Evolutionary conservation across 345 rosid species (phyloP).

Genomic region (Arabis hirsuta): DNA sequence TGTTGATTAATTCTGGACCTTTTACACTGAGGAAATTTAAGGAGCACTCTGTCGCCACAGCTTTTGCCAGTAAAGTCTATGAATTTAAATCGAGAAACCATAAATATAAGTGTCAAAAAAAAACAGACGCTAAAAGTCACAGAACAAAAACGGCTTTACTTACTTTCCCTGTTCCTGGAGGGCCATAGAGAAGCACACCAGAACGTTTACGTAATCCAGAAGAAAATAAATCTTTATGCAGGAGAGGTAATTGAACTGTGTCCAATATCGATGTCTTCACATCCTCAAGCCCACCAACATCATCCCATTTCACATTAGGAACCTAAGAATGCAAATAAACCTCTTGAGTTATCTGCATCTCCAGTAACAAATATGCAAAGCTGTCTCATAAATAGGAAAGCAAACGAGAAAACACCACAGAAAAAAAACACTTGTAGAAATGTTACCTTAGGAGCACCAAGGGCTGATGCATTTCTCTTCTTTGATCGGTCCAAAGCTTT

Average conservation of each 20-base stretch:
- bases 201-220: slow-evolving; percentile 96
- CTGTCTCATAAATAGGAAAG: slow-evolving; percentile 3
- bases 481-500: slow-evolving; percentile 86
- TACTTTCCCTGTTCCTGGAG: slow-evolving; percentile 99
- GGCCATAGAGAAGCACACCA: slow-evolving; percentile 97
- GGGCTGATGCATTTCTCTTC: slow-evolving; percentile 91
- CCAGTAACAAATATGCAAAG: slow-evolving; percentile 1
- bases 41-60: slow-evolving; percentile 98
- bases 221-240: slow-evolving; percentile 93
- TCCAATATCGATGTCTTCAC: slow-evolving; percentile 92
- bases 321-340: slow-evolving; percentile 52
- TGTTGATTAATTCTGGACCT: slow-evolving; percentile 98
- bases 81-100: slow-evolving; percentile 38
- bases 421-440: neutral
- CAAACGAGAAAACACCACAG: slow-evolving; percentile 15
- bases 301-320: slow-evolving; percentile 97
- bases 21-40: slow-evolving; percentile 93
- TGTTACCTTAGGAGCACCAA: slow-evolving; percentile 94
- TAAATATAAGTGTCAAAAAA: slow-evolving; percentile 18
- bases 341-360: slow-evolving; percentile 7
- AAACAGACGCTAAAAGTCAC: slow-evolving; percentile 11
- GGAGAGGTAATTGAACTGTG: slow-evolving; percentile 95
- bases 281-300: slow-evolving; percentile 97
- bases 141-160: slow-evolving; percentile 41
- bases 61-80: slow-evolving; percentile 95